Conservation (phyloP, 1,284 basidiomycete species). For the Sphagnurus paluster region DNA sequence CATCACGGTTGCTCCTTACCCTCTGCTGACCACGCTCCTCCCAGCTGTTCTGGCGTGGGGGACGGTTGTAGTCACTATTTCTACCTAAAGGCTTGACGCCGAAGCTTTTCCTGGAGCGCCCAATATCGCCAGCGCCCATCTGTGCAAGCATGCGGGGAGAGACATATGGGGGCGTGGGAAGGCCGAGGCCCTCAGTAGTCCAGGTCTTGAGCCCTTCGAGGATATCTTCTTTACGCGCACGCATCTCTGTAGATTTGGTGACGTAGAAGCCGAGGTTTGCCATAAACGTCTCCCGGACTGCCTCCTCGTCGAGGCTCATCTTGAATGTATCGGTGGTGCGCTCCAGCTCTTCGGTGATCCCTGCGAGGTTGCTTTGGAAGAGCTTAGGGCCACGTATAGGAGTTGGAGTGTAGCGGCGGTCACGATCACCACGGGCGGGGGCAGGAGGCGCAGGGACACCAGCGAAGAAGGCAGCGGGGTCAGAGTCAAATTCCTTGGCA, state of each 20-base stretch:
- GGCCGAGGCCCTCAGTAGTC: slow-evolving; percentile 38
- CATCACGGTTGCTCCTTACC: background rate
- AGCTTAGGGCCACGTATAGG: slow-evolving; percentile 5
- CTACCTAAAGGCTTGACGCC: background rate
- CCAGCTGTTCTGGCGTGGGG: slow-evolving; percentile 6
- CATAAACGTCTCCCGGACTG: slow-evolving; percentile 65
- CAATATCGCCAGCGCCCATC: background rate
- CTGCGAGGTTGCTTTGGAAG: slow-evolving; percentile 18
- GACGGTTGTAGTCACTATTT: background rate
- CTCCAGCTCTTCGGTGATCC: slow-evolving; percentile 28
- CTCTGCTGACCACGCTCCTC: slow-evolving; percentile 7
- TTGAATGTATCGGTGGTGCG: slow-evolving; percentile 37
- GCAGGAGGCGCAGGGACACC: slow-evolving; percentile 10
- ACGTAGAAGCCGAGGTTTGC: slow-evolving; percentile 82
- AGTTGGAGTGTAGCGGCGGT: background rate
- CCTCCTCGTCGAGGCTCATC: slow-evolving; percentile 51
- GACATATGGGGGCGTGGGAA: slow-evolving; percentile 16
- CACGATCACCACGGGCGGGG: background rate
- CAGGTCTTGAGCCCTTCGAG: slow-evolving; percentile 68
- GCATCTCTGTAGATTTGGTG: slow-evolving; percentile 50
- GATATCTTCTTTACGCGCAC: slow-evolving; percentile 47
- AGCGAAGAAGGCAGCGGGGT: slow-evolving; percentile 34
- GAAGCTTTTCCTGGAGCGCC: background rate
- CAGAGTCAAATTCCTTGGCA: slow-evolving; percentile 49
- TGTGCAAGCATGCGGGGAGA: slow-evolving; percentile 3